A percentile compares a stretch with the other conserved stretches of the same genome.
Conservation (phyloP, 2,329 filamentous ascomycete genomes). For the Diaporthe australafricana region DNA sequence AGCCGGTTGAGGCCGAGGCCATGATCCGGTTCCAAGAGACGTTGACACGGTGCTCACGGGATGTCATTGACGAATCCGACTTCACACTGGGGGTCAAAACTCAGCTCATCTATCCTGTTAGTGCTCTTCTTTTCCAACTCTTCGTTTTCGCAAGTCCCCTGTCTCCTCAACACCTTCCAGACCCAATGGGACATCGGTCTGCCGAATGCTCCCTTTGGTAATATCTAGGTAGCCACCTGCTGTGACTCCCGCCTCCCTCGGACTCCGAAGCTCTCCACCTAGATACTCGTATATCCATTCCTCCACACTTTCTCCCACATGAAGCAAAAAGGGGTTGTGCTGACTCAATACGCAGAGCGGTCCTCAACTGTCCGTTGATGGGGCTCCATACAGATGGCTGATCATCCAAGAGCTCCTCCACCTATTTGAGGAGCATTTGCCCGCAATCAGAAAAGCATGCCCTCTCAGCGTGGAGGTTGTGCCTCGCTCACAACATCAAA, state of each 20-base stretch:
- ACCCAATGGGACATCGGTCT: no score
- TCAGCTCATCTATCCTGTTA: conserved; percentile 65
- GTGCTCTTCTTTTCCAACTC: background rate
- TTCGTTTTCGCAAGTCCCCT: no score
- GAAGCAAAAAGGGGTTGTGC: background rate
- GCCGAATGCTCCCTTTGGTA: no score
- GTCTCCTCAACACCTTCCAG: no score
- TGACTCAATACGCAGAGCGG: conserved; percentile 50
- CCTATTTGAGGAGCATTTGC: conserved; percentile 52
- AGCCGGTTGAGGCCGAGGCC: conserved; percentile 51
- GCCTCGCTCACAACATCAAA: conserved; percentile 42
- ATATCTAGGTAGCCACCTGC: no score
- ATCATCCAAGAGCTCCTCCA: conserved; percentile 54
- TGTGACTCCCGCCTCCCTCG: no score
- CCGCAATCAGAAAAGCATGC: conserved; percentile 51
- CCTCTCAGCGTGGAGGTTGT: conserved; percentile 61
- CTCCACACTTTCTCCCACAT: background rate
- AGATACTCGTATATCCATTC: background rate
- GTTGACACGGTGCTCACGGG: conserved; percentile 62
- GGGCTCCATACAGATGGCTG: conserved; percentile 64
- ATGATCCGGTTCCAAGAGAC: conserved; percentile 65
- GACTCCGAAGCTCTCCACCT: no score
- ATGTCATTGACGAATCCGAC: conserved; percentile 75
- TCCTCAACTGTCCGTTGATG: conserved; percentile 59
- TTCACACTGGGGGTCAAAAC: conserved; percentile 64